Evolutionary conservation across 371 early-diverging fungal genomes (phyloP).

Genomic region (Mucor irregularis): DNA sequence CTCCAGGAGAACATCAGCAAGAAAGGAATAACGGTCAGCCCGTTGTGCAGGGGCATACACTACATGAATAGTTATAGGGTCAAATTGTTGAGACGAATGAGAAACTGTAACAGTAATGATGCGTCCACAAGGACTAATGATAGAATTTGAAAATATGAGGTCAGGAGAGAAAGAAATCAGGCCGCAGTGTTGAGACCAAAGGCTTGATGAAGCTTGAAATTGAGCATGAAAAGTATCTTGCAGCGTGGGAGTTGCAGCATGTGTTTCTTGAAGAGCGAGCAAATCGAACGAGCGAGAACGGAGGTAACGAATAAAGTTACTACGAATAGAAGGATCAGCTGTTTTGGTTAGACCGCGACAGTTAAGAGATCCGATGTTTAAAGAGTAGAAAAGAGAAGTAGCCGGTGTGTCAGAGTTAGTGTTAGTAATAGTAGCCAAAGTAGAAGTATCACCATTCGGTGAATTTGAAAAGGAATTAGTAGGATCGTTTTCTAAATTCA

Average conservation of each 20-base stretch:
- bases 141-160: background rate
- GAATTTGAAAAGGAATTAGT: too few relatives aligned
- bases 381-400: background rate
- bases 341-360: conserved; percentile 13
- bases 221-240: conserved; percentile 1
- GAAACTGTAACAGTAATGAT: conserved; percentile 5
- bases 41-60: conserved; percentile 4
- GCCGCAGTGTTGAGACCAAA: conserved; percentile 9
- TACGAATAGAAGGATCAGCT: background rate
- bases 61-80: background rate
- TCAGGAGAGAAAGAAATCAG: conserved; percentile 4
- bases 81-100: conserved; percentile 1
- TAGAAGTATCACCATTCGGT: too few relatives aligned
- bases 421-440: too few relatives aligned
- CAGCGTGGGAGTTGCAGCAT: background rate
- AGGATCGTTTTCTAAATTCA: too few relatives aligned
- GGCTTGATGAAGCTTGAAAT: conserved; percentile 2
- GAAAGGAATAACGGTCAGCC: background rate
- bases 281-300: conserved; percentile 2
- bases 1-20: background rate
- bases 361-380: conserved; percentile 1
- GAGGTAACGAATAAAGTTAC: conserved; percentile 6
- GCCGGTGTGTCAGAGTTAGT: too few relatives aligned
- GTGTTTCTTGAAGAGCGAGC: conserved; percentile 10
- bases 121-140: background rate